Conservation (phyloP, 192 early-diverging fungal species). For the Coemansia sp. region DNA sequence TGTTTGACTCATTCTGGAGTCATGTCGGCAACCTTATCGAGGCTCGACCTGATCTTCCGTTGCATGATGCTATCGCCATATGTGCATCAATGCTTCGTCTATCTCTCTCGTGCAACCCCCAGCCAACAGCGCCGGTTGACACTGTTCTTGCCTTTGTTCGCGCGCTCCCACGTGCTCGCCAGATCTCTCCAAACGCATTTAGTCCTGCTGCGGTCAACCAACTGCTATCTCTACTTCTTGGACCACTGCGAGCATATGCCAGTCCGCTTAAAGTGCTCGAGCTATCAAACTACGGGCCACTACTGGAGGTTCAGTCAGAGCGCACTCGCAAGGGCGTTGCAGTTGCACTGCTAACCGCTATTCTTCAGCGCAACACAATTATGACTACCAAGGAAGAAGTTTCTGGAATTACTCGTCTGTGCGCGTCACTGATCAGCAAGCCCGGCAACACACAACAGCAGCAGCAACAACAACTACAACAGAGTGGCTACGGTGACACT, state of each 20-base stretch:
- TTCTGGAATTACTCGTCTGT: constrained; percentile 38
- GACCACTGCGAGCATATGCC: constrained; percentile 76
- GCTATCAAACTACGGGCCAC: constrained; percentile 77
- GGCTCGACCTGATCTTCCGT: constrained; percentile 86
- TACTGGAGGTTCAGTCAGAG: constrained; percentile 82
- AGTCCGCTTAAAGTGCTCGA: constrained; percentile 63
- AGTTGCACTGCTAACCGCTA: constrained; percentile 65
- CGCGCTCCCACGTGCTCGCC: constrained; percentile 60
- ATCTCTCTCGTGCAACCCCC: constrained; percentile 83
- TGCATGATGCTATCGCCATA: constrained; percentile 90
- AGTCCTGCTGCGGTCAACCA: constrained; percentile 68
- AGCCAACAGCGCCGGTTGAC: constrained; percentile 82
- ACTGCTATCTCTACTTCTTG: constrained; percentile 78
- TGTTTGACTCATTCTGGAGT: constrained; percentile 97
- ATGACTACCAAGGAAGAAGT: constrained; percentile 47
- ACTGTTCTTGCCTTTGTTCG: constrained; percentile 89
- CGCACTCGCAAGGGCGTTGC: constrained; percentile 81
- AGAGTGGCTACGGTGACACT: background rate
- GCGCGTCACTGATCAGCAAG: constrained; percentile 32
- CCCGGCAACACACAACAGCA: background rate
- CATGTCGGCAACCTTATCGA: constrained; percentile 92
- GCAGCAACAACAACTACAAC: background rate
- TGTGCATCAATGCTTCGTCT: constrained; percentile 85
- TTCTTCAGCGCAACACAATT: constrained; percentile 65
- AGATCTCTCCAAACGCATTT: constrained; percentile 69